Percentiles rank a stretch among this genome's conserved stretches.
phyloP scores from a whole-genome alignment of 495 filamentous ascomycete species.

The Umbilicaria muhlenbergii region DNA sequence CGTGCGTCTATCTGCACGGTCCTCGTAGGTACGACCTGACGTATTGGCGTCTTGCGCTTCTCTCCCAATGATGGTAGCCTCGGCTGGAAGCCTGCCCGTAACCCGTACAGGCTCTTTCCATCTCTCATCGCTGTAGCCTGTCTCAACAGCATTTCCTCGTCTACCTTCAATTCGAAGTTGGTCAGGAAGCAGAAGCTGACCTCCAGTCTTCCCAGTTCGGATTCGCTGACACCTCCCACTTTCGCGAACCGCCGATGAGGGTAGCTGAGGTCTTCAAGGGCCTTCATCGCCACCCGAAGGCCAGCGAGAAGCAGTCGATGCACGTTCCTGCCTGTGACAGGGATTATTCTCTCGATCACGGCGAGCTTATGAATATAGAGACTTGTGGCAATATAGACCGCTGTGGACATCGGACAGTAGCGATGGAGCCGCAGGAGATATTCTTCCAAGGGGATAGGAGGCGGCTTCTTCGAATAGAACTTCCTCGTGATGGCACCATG shows the following conservation, averaged over 20 bases:
- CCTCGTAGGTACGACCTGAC: neutral
- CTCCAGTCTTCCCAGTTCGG: slow-evolving; percentile 68
- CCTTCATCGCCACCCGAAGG: slow-evolving; percentile 79
- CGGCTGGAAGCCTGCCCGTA: slow-evolving; percentile 5
- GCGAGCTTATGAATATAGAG: slow-evolving; percentile 76
- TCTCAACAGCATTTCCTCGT: slow-evolving; percentile 40
- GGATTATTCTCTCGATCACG: slow-evolving; percentile 53
- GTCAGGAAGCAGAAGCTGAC: slow-evolving; percentile 80
- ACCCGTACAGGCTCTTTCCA: neutral
- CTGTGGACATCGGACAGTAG: slow-evolving; percentile 92
- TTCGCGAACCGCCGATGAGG: slow-evolving; percentile 68
- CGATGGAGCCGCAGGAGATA: slow-evolving; percentile 77
- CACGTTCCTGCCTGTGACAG: slow-evolving; percentile 65
- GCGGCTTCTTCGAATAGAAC: slow-evolving; percentile 79
- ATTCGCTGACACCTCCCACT: slow-evolving; percentile 75
- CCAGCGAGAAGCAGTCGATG: slow-evolving; percentile 79
- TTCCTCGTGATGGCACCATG: slow-evolving; percentile 70
- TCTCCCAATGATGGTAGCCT: slow-evolving; percentile 7
- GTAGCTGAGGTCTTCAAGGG: slow-evolving; percentile 78
- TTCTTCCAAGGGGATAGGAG: slow-evolving; percentile 64
- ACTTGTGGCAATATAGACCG: slow-evolving; percentile 83
- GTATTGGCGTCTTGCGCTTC: neutral
- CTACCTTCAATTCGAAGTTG: slow-evolving; percentile 65
- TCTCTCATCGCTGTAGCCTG: slow-evolving; percentile 17
- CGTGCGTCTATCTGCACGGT: neutral